Percentiles rank a stretch among this genome's conserved stretches.
phyloP scores from a whole-genome alignment of 768 basidiomycete species.

The Mycena maculata region DNA sequence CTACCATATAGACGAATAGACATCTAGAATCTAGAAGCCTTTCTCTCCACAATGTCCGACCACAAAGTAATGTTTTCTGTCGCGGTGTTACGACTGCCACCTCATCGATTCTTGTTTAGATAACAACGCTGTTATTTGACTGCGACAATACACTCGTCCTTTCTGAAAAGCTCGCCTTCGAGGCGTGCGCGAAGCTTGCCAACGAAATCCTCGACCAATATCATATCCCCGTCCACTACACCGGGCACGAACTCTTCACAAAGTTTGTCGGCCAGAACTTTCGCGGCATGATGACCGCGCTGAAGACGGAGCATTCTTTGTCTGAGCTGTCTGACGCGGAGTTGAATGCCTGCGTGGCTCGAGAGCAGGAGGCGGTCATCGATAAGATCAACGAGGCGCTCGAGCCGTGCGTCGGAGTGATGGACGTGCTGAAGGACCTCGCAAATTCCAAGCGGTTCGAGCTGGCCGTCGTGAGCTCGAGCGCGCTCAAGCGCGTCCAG shows the following conservation, averaged over 20 bases:
- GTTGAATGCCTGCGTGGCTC: conserved; percentile 38
- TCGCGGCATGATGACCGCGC: conserved; percentile 36
- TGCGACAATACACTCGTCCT: conserved; percentile 42
- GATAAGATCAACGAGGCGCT: conserved; percentile 64
- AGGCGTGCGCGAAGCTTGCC: conserved; percentile 40
- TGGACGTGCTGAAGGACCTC: conserved; percentile 28
- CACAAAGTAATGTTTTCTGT: too few relatives aligned
- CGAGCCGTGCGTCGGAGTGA: conserved; percentile 42
- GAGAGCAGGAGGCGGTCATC: conserved; percentile 63
- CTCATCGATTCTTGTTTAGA: conserved; percentile 21
- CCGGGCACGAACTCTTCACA: conserved; percentile 36
- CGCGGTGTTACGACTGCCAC: neutral
- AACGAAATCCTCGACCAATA: conserved; percentile 38
- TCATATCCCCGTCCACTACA: conserved; percentile 36
- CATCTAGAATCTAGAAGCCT: neutral
- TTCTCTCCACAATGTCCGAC: neutral
- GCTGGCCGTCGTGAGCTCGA: conserved; percentile 40
- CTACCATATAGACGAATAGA: neutral
- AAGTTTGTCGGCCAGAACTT: conserved; percentile 43
- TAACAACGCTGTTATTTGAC: conserved; percentile 40
- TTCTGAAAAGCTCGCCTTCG: conserved; percentile 39
- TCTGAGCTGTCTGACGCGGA: conserved; percentile 22
- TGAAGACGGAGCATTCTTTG: conserved; percentile 35
- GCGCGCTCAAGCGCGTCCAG: conserved; percentile 37
- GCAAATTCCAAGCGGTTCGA: conserved; percentile 24